Base-by-base conservation (phyloP, 2,329 filamentous ascomycete genomes). In the Neofusicoccum cordaticola region DNA sequence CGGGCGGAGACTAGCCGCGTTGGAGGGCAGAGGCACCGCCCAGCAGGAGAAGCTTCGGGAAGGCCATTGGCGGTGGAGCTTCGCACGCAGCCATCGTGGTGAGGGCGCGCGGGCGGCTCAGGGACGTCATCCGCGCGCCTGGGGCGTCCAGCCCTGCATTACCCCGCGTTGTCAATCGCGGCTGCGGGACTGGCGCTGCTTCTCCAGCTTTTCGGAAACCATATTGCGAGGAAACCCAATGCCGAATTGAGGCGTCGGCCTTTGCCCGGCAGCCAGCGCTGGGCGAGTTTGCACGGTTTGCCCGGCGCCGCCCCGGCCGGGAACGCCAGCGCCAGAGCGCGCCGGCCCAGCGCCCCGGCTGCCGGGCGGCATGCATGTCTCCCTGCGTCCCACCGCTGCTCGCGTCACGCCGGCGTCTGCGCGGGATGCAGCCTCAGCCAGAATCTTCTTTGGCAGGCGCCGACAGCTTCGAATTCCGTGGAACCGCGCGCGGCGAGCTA, bases 121-220 rank as follows among this genome's bases (percentile, higher is more conserved):
- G 11, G n/a, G 31, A 27, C 52, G 52, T 42, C 52, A 57, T 57
- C 17, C 19, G 37, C 52, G 39, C 56, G 56, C 42, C 42, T 47
- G 56, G 42, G 42, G 41, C 56, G 41, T 37, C 17, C 56, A 60
- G 42, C 56, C 56, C 56, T 60, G 56, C 56, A 34, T 19, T 60
- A 60, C 56, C 56, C 56, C 56, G 56, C 56, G 56, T 60, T 60
- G n/a, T 27, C 56, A 60, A 60, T 60, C 56, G 56, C 56, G 56
- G 56, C 42, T 47, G 56, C 56, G 56, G 56, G 56, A 60, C 56
- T 47, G 56, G 56, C 56, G 56, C 56, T 60, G 11, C 37, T 60
- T 60, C 56, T 60, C 56, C 56, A 60, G 56, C 56, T 60, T 52
- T 56, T 60, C 56, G 56, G 56, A 60, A 60, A 60, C 56, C 56